Conservation (phyloP, 805 yeast genomes). For the Candida ipomoeae region DNA sequence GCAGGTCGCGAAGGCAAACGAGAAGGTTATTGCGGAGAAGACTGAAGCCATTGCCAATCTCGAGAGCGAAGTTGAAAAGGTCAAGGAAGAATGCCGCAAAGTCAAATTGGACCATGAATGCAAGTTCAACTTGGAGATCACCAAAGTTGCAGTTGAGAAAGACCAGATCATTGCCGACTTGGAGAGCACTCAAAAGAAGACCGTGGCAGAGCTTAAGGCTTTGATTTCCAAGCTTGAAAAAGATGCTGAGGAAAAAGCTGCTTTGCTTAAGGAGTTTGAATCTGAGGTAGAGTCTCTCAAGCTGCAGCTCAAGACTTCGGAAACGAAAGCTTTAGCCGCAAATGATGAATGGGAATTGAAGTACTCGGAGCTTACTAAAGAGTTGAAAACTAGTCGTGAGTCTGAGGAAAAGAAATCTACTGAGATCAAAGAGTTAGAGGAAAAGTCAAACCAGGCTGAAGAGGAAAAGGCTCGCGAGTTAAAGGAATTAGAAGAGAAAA, state of each 20-base stretch:
- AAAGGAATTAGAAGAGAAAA: constrained; percentile 2
- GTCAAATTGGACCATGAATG: constrained; percentile 18
- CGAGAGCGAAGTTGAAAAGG: background rate
- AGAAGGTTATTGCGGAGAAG: background rate
- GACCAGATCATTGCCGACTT: constrained; percentile 13
- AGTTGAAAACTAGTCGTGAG: background rate
- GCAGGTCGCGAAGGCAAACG: constrained; percentile 3
- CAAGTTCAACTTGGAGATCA: constrained; percentile 25
- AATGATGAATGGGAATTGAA: background rate
- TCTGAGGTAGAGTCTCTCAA: constrained; percentile 6
- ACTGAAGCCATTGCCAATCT: background rate
- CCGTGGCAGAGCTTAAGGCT: background rate
- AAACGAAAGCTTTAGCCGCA: background rate
- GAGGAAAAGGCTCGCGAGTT: constrained; percentile 2
- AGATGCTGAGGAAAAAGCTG: constrained; percentile 1
- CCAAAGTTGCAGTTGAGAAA: constrained; percentile 20
- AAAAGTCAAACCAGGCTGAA: background rate
- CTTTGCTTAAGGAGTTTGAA: constrained; percentile 1
- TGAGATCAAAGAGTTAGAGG: constrained; percentile 3
- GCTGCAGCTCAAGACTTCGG: constrained; percentile 4
- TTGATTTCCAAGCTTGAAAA: constrained; percentile 1
- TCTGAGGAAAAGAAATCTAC: background rate
- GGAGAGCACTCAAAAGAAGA: background rate
- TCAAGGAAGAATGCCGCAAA: constrained; percentile 9
- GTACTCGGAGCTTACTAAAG: background rate